Evolutionary conservation across 768 basidiomycete genomes (phyloP).

Genomic region (Coprinopsis marcescibilis): DNA sequence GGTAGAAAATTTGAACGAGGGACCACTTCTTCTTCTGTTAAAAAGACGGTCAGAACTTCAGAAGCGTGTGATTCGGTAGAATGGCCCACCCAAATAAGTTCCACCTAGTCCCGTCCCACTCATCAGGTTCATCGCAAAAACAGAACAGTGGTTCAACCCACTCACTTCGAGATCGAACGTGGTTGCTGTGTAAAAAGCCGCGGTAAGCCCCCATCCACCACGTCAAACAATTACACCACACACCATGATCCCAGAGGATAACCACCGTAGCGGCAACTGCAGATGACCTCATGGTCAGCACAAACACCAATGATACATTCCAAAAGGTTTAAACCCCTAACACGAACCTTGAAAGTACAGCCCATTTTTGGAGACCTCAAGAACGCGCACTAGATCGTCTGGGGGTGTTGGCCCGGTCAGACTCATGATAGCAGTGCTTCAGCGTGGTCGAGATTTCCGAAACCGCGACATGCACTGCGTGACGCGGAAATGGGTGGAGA

Average conservation of each 20-base stretch:
- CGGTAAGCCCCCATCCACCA: not conserved
- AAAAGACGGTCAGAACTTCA: not conserved
- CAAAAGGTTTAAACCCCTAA: too few relatives aligned
- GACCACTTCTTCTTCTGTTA: constrained; percentile 8
- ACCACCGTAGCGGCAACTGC: constrained; percentile 1
- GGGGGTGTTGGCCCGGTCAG: too few relatives aligned
- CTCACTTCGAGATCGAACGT: constrained; percentile 11
- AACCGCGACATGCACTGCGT: too few relatives aligned
- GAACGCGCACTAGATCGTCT: too few relatives aligned
- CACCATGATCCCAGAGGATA: constrained; percentile 7
- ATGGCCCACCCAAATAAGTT: constrained; percentile 9
- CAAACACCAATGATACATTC: too few relatives aligned
- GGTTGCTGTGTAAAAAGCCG: not conserved
- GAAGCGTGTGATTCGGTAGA: too few relatives aligned
- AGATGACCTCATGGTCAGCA: not conserved
- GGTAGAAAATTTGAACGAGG: constrained; percentile 6
- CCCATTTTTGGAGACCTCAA: too few relatives aligned
- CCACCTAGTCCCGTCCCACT: constrained; percentile 1
- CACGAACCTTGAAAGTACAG: too few relatives aligned
- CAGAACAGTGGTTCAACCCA: not conserved
- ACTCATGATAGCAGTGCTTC: too few relatives aligned
- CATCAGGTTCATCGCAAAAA: not conserved
- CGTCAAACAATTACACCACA: not conserved
- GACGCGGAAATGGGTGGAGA: too few relatives aligned
- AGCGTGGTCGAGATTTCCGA: too few relatives aligned